Conservation (phyloP, 306 rosid species). For the Herpetospermum pedunculosum region DNA sequence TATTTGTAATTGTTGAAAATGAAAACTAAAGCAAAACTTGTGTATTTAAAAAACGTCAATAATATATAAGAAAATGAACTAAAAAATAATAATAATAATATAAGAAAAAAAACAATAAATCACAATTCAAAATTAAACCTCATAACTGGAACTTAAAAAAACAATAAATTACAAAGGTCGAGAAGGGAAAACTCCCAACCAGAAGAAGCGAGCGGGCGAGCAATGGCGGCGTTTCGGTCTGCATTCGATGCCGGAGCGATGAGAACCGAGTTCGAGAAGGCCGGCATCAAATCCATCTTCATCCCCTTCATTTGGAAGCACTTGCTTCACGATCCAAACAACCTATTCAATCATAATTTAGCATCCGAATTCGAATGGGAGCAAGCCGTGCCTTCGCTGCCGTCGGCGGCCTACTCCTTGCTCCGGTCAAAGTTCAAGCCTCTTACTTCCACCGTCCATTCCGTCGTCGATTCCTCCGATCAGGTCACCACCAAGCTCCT, state of each 20-base stretch:
- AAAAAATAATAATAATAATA: too few species aligned
- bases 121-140: too few species aligned
- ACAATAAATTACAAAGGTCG: too few species aligned
- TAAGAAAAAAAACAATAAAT: too few species aligned
- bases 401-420: constrained; percentile 47
- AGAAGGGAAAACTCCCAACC: too few species aligned
- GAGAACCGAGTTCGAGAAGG: constrained; percentile 34
- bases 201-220: too few species aligned
- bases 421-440: constrained; percentile 52
- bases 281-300: constrained; percentile 44
- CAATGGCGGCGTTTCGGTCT: constrained; percentile 48
- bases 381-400: constrained; percentile 48
- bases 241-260: constrained; percentile 65
- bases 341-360: neutral
- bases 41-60: too few species aligned
- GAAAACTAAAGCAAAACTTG: too few species aligned
- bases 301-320: constrained; percentile 61
- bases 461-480: constrained; percentile 66
- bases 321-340: constrained; percentile 26
- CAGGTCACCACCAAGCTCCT: constrained; percentile 77
- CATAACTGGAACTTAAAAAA: too few species aligned
- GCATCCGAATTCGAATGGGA: constrained; percentile 22
- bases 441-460: constrained; percentile 66
- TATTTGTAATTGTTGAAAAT: too few species aligned
- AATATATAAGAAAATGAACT: too few species aligned